A percentile compares a stretch with the other conserved stretches of the same genome.
phyloP scores from a whole-genome alignment of 768 basidiomycete genomes.

The Chalciporus sphaerocephalus region DNA sequence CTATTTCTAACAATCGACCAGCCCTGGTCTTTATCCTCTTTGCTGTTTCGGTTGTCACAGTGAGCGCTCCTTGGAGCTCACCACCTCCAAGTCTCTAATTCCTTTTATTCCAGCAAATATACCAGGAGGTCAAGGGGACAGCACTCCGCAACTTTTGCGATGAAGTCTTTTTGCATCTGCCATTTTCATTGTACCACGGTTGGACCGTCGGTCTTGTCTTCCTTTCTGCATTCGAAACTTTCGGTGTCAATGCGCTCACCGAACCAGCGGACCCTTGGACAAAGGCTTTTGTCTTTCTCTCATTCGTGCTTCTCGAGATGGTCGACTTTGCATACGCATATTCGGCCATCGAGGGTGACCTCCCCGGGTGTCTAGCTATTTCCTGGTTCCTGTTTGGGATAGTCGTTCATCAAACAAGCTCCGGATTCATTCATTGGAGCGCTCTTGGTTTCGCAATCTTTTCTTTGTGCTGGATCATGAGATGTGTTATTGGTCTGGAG shows the following conservation, averaged over 20 bases:
- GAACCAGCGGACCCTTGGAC: slow-evolving; percentile 55
- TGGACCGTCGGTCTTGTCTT: slow-evolving; percentile 52
- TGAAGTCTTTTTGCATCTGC: slow-evolving; percentile 66
- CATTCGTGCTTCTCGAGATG: slow-evolving; percentile 53
- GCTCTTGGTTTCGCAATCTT: slow-evolving; percentile 61
- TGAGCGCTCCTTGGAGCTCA: slow-evolving; percentile 14
- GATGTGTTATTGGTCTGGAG: slow-evolving; percentile 43
- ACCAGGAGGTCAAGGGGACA: slow-evolving; percentile 61
- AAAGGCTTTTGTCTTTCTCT: slow-evolving; percentile 59
- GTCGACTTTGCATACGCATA: slow-evolving; percentile 64
- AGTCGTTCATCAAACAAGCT: slow-evolving; percentile 47
- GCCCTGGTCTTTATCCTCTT: slow-evolving; percentile 41
- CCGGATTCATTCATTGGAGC: slow-evolving; percentile 62
- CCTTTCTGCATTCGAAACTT: slow-evolving; percentile 55
- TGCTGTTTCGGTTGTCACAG: slow-evolving; percentile 49
- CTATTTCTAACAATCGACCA: slow-evolving; percentile 18
- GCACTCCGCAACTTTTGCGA: slow-evolving; percentile 46
- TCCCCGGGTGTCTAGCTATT: slow-evolving; percentile 64
- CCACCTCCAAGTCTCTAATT: slow-evolving; percentile 16
- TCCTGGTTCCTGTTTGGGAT: slow-evolving; percentile 64
- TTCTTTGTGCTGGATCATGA: slow-evolving; percentile 59
- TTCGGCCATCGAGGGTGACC: slow-evolving; percentile 58
- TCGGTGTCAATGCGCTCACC: slow-evolving; percentile 52
- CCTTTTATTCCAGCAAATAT: slow-evolving; percentile 43
- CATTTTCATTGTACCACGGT: slow-evolving; percentile 68